Evolutionary conservation across 2,329 filamentous ascomycete species (phyloP), one percentile per base, ranked within the genome.

Genomic region (Alternaria triticimaculans): DNA sequence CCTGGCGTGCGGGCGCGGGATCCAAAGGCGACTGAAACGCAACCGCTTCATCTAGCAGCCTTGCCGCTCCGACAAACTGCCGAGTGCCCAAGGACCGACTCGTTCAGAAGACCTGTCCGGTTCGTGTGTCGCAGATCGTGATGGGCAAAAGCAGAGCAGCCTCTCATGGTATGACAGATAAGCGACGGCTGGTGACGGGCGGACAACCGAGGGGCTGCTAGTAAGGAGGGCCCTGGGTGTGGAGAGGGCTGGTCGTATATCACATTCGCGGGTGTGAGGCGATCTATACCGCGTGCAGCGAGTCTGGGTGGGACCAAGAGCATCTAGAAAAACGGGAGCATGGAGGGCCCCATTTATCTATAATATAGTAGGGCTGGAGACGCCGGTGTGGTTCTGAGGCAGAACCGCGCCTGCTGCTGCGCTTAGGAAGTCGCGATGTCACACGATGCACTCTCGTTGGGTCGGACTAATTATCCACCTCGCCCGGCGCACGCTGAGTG

Each of bases 61-160:
- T 48, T 43, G 62, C 51, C n/a, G 51, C 45, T 33, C 56, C 50
- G 62, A 41, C 62, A 49, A 61, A 55, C 33, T 20, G 51, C 61
- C 56, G 57, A 56, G 20, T 2, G 26, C 43, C n/a, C 43, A 43
- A 58, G 23, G 49, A 37, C 28, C 49, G 49, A 51, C 28, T 51
- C 12, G 28, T 51, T 51, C 28, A 33, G 11, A 33, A 41, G n/a
- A 20, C 48, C n/a, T 26, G n/a, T 28, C 41, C 55, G 20, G 55
- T 48, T 11, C 43, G 20, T 58, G 28, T 50, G 28, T 33, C 26
- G 55, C 30, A 49, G 33, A 60, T 58, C 46, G 26, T 28, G 44
- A 62, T 55, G 63, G 51, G 51, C 20, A 71, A 68, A 70, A 58
- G 58, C 45, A 64, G 65, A 67, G 71, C 71, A 54, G 62, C 71